Conservation (phyloP, 257 asterid species). For the Solanum corneliomulleri region DNA sequence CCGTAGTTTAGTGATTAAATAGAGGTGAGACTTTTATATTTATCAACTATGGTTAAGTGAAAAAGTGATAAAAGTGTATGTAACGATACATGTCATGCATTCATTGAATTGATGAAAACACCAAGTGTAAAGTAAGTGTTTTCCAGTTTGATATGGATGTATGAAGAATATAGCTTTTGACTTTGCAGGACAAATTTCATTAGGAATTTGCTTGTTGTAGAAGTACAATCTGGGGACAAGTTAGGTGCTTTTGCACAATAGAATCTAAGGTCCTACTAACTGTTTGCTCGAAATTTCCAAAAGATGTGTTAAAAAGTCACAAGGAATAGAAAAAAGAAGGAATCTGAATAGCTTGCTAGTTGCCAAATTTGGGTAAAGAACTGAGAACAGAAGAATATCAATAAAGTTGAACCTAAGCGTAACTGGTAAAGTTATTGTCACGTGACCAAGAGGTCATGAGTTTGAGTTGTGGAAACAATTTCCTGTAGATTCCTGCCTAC, state of each 20-base stretch:
- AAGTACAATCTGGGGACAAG: background rate
- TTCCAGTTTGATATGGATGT: background rate
- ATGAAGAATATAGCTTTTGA: background rate
- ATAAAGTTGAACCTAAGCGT: background rate
- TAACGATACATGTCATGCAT: background rate
- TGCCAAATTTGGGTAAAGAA: background rate
- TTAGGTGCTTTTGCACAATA: conserved; percentile 28
- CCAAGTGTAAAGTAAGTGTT: background rate
- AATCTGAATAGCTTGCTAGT: background rate
- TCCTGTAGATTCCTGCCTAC: background rate
- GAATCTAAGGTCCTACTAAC: background rate
- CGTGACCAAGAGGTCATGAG: background rate
- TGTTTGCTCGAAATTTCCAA: background rate
- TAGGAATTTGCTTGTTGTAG: background rate
- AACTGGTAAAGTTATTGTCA: background rate
- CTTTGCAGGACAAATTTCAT: conserved; percentile 1
- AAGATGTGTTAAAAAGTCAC: background rate
- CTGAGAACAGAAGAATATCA: background rate
- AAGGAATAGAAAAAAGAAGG: background rate
- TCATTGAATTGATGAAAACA: background rate
- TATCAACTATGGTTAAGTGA: background rate
- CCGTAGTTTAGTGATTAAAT: background rate
- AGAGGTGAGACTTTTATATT: background rate
- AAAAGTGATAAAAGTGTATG: background rate
- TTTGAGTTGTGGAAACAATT: background rate